Evolutionary conservation across 2,329 filamentous ascomycete species (phyloP), one percentile per base, ranked within the genome.

Genomic region (Dactylellina leptospora): DNA sequence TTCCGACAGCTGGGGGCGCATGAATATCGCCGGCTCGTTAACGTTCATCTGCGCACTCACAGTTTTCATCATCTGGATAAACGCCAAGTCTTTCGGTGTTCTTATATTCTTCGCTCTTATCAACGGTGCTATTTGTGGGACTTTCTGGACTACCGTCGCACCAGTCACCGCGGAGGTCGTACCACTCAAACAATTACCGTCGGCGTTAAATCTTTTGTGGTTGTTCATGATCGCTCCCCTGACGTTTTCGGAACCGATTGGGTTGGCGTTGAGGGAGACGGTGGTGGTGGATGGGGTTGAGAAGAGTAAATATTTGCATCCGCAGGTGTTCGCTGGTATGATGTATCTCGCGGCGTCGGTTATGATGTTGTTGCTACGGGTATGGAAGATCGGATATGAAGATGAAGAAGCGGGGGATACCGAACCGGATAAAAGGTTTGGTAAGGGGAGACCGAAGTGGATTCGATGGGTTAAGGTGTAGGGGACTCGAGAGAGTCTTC

Each of bases 111-210:
- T 90, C 76, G 84, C 87, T 0, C 79, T 93, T 11, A 79, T 91
- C 0, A 83, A 83, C 3, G 90, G 90, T 1, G 83, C 82, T 1
- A 86, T 92, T 0, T 87, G 86, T 1, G 91, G 91, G 4, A 88
- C 87, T 0, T 88, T 90, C 75, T 92, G 87, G 87, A 84, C 86
- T 0, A 87, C 88, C 0, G 84, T 89, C 25, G 87, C 82, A 0
- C 90, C 90, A 0, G 86, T 93, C 4, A 85, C 85, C 3, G 88
- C 88, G 1, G 90, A 93, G 79, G 86, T 93, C 0, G 86, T 93
- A 27, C 90, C 90, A 0, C 78, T 93, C 3, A 84, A 84, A 64
- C 81, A 89, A 42, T 82, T 93, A 1, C 88, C 90, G 0, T 86
- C 88, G 10, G 86, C 85, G 75, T 79, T 93, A 38, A 90, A 86